Percentiles rank a stretch among this genome's conserved stretches.
Conservation (phyloP, 352 stramenopile genomes). For the Albugo laibachii region DNA sequence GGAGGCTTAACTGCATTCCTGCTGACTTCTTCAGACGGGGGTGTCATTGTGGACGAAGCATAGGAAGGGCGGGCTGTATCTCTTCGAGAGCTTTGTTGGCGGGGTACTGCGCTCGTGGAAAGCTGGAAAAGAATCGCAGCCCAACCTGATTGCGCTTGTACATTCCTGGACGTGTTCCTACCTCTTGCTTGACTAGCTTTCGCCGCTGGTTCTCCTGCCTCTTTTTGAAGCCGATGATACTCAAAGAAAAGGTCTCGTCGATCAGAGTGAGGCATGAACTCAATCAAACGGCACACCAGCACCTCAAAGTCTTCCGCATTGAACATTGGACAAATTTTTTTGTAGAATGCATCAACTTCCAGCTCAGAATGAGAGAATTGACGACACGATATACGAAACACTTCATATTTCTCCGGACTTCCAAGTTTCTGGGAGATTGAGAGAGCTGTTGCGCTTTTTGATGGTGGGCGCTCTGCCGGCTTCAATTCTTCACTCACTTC, state of each 20-base stretch:
- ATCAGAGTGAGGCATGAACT: slow-evolving; percentile 23
- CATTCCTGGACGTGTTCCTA: not conserved
- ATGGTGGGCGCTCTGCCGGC: slow-evolving; percentile 13
- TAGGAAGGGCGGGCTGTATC: too few species aligned
- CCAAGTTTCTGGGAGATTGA: slow-evolving; percentile 59
- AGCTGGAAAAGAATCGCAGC: not conserved
- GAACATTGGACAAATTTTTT: slow-evolving; percentile 45
- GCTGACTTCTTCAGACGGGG: too few species aligned
- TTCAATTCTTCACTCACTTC: slow-evolving; percentile 14
- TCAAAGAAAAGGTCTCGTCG: slow-evolving; percentile 3
- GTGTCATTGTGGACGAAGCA: too few species aligned
- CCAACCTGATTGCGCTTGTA: not conserved
- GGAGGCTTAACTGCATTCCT: too few species aligned
- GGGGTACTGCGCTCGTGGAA: not conserved
- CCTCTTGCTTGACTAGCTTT: not conserved
- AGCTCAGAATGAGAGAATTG: slow-evolving; percentile 32
- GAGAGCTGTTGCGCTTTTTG: slow-evolving; percentile 54
- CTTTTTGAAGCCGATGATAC: slow-evolving; percentile 4
- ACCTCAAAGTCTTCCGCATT: slow-evolving; percentile 34
- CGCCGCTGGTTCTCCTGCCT: not conserved
- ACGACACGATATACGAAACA: slow-evolving; percentile 60
- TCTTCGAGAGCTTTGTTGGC: not conserved
- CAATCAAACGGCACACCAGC: slow-evolving; percentile 25
- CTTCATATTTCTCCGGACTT: slow-evolving; percentile 64
- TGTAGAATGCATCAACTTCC: slow-evolving; percentile 52